phyloP scores from a whole-genome alignment of 345 rosid species.

The Ceriops decandra region DNA sequence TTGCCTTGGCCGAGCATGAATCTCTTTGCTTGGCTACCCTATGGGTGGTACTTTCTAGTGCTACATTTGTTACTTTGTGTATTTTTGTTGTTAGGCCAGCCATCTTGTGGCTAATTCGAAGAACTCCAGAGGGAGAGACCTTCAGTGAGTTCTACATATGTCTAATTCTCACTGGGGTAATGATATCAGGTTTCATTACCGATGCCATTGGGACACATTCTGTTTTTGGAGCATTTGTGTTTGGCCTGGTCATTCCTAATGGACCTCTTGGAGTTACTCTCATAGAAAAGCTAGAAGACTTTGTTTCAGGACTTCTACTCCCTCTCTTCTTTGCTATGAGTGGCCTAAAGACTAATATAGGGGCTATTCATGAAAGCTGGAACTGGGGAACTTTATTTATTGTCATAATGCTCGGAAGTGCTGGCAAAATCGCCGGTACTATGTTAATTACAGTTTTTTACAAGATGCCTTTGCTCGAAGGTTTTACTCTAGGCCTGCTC shows the following conservation, averaged over 20 bases:
- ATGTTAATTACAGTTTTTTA: conserved; percentile 45
- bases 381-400: conserved; percentile 52
- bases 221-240: conserved; percentile 89
- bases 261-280: conserved; percentile 89
- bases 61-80: conserved; percentile 47
- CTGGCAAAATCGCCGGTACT: conserved; percentile 76
- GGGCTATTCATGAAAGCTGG: conserved; percentile 31
- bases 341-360: conserved; percentile 71
- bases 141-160: conserved; percentile 75
- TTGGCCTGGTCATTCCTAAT: conserved; percentile 81
- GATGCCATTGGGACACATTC: conserved; percentile 96
- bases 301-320: conserved; percentile 85
- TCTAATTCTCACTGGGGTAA: conserved; percentile 84
- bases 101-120: conserved; percentile 59
- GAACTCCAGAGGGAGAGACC: conserved; percentile 89
- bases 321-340: conserved; percentile 95
- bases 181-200: conserved; percentile 87
- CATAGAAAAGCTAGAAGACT: conserved; percentile 90
- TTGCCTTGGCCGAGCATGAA: conserved; percentile 69
- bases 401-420: conserved; percentile 49
- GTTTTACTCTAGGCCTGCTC: conserved; percentile 74
- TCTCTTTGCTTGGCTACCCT: conserved; percentile 52
- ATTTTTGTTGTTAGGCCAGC: conserved; percentile 62
- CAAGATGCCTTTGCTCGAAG: conserved; percentile 79
- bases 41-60: conserved; percentile 64